phyloP scores from a whole-genome alignment of 75 land plant species.

The Pseudotsuga menziesii region DNA sequence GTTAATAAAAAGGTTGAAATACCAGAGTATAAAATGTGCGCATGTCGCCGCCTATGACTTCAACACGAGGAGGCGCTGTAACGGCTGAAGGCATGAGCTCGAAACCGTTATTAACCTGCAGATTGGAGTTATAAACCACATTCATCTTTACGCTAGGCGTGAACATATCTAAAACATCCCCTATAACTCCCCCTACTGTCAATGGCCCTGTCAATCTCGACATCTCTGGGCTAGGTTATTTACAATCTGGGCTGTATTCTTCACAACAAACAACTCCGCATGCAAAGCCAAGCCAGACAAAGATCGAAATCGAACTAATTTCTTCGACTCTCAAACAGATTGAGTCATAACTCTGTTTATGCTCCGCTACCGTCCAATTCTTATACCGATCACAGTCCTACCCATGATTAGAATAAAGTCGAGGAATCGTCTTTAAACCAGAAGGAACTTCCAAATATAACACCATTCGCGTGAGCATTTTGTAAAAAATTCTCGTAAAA shows the following conservation, averaged over 20 bases:
- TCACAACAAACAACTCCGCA: background rate
- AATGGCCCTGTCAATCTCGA: constrained; percentile 45
- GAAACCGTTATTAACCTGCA: constrained; percentile 54
- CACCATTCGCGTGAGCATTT: too few relatives aligned
- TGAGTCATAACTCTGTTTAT: too few relatives aligned
- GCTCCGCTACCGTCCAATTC: too few relatives aligned
- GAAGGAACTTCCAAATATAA: too few relatives aligned
- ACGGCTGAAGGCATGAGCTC: constrained; percentile 56
- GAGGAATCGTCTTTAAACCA: too few relatives aligned
- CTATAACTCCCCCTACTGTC: constrained; percentile 53
- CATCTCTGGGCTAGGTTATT: background rate
- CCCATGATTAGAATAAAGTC: too few relatives aligned
- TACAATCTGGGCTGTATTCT: background rate
- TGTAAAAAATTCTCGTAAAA: too few relatives aligned
- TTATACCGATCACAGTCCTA: too few relatives aligned
- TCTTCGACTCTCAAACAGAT: too few relatives aligned
- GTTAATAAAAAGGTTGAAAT: background rate
- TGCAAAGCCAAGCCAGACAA: background rate
- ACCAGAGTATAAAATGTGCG: constrained; percentile 56
- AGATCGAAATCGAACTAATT: too few relatives aligned
- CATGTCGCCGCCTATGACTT: constrained; percentile 36
- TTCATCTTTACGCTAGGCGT: constrained; percentile 39
- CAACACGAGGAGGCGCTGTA: constrained; percentile 32
- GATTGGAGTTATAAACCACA: constrained; percentile 37
- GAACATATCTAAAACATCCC: constrained; percentile 66